These are phyloP conservation scores for Suillus hirtellus DNA, from an alignment of 768 basidiomycete species.

Conservation along the genomic window DNA sequence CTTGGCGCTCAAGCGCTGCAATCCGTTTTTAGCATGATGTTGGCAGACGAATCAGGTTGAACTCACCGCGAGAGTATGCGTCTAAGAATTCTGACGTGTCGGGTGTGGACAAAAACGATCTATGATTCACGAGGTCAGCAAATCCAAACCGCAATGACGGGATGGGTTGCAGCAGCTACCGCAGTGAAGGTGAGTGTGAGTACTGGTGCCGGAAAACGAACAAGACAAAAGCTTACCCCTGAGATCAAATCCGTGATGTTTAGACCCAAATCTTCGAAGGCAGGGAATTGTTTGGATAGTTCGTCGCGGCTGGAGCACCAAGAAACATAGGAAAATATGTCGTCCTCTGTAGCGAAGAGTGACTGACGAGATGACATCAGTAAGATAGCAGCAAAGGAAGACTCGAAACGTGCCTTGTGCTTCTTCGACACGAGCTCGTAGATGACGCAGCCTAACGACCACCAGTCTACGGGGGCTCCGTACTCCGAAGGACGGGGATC, in stretches of 20 bases:
- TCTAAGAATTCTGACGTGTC: not conserved
- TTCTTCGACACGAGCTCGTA: not conserved
- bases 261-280: not conserved
- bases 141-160: not conserved
- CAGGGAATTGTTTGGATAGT: not conserved
- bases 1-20: not conserved
- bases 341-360: not conserved
- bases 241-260: not conserved
- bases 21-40: not conserved
- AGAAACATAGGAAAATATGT: not conserved
- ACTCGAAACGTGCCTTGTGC: not conserved
- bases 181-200: not conserved
- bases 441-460: not conserved
- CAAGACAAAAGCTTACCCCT: not conserved
- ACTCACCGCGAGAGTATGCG: not conserved
- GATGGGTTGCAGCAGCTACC: not conserved
- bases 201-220: not conserved
- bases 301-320: not conserved
- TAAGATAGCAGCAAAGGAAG: not conserved
- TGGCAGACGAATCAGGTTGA: not conserved
- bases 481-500: not conserved
- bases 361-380: not conserved
- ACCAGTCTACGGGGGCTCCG: not conserved
- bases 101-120: not conserved
- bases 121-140: not conserved